Evolutionary conservation across 2,329 filamentous ascomycete genomes (phyloP), one percentile per base, ranked within the genome.

Genomic region (Nemania abortiva): DNA sequence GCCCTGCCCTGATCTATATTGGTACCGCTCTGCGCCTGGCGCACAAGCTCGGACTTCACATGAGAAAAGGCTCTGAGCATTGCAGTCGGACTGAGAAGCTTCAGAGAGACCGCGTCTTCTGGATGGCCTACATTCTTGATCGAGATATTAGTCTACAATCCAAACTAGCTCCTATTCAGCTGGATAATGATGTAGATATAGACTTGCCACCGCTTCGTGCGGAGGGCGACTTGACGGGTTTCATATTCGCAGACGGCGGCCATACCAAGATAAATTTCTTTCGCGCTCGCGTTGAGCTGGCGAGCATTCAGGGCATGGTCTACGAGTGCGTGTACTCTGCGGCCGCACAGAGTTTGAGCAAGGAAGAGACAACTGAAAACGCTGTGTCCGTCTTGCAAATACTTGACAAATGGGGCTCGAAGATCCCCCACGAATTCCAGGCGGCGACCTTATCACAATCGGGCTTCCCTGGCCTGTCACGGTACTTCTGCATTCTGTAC

Each of bases 151-250:
- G 77, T 31, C 63, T 82, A 0, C 68, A 77, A 6, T 73, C 75
- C 6, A 74, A 74, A 27, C 79, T 79, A 0, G 81, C 81, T 0
- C 79, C 81, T 0, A 74, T 79, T 2, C 81, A 82, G 34, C 67
- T 76, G 0, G 82, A 83, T 37, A 76, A 74, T 4, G 82, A 83
- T 18, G 79, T 83, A 5, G 81, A 83, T 10, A 65, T 83, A 2
- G 74, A 79, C 1, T 71, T 82, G 0, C 81, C 81, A 0, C 70
- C 69, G 0, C 29, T 74, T 7, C 67, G 75, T 0, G 74, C 79
- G 0, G 34, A 31, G 34, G 81, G 81, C 31, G 78, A 77, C 1
- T 22, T 66, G 37, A 70, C 73, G 0, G 81, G 82, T 1, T 71
- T 81, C 2, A 74, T 83, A 31, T 78, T 76, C 63, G 78, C 80